A percentile compares a stretch with the other conserved stretches of the same genome.
Evolutionary conservation across 2,329 filamentous ascomycete species (phyloP).

Genomic region (Davidsoniella virescens): DNA sequence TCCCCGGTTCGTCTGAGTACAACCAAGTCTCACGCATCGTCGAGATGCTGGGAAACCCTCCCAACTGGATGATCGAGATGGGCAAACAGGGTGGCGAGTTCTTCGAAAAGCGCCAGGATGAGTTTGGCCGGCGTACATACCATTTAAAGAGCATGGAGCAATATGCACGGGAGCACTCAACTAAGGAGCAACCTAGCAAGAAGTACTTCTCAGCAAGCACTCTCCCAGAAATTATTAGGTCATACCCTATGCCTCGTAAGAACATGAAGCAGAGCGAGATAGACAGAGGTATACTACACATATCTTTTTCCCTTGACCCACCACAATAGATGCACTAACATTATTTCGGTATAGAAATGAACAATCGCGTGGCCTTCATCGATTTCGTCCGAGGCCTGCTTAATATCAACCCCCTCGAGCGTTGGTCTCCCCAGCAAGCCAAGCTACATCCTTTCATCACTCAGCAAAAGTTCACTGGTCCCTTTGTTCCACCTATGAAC

Average conservation of each 20-base stretch:
- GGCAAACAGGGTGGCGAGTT: constrained; percentile 96
- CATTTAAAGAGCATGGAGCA: constrained; percentile 95
- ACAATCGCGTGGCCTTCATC: constrained; percentile 91
- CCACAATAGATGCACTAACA: background rate
- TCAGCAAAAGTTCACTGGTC: constrained; percentile 89
- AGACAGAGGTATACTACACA: constrained; percentile 57
- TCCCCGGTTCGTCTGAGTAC: constrained; percentile 95
- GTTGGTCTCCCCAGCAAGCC: constrained; percentile 95
- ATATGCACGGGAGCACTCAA: constrained; percentile 86
- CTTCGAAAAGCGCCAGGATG: constrained; percentile 75
- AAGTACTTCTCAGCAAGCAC: constrained; percentile 96
- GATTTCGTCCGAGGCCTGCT: constrained; percentile 90
- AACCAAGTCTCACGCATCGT: constrained; percentile 95
- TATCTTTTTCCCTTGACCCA: background rate
- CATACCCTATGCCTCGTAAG: constrained; percentile 95
- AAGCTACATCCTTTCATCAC: constrained; percentile 98
- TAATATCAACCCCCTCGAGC: constrained; percentile 86
- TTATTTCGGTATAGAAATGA: constrained; percentile 58
- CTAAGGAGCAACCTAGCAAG: constrained; percentile 98
- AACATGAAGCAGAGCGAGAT: constrained; percentile 98
- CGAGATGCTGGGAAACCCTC: constrained; percentile 92
- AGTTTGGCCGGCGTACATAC: constrained; percentile 82
- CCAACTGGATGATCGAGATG: constrained; percentile 98
- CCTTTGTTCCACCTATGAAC: constrained; percentile 95
- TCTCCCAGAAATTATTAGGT: constrained; percentile 90